Evolutionary conservation across 441 rosid species (phyloP).

Genomic region (Erodium moschatum): DNA sequence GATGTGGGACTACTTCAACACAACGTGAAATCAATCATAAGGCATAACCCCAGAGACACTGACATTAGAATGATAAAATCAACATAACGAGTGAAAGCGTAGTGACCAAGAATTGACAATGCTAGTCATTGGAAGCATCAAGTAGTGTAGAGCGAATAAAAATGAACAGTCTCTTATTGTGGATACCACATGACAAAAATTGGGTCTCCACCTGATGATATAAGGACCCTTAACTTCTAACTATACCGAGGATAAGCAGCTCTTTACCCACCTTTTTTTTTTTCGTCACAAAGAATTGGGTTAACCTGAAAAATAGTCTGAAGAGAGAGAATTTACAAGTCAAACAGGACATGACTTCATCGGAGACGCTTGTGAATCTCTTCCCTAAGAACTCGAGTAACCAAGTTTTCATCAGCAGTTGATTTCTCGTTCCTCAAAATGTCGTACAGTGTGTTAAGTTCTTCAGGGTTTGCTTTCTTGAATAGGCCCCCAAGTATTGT

Average conservation of each 20-base stretch:
- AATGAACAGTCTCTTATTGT: not conserved
- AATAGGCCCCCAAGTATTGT: slow-evolving; percentile 42
- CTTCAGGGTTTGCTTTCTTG: slow-evolving; percentile 69
- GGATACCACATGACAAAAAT: slow-evolving; percentile 9
- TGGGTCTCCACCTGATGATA: not conserved
- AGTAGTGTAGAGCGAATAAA: not conserved
- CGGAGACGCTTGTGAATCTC: slow-evolving; percentile 51
- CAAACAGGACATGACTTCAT: slow-evolving; percentile 18
- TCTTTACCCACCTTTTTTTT: not conserved
- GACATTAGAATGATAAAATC: not conserved
- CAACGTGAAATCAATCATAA: not conserved
- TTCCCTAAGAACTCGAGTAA: slow-evolving; percentile 43
- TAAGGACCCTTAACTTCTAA: not conserved
- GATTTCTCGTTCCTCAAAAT: slow-evolving; percentile 35
- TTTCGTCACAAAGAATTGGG: slow-evolving; percentile 4
- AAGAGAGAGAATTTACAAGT: slow-evolving; percentile 7
- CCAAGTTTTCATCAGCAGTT: slow-evolving; percentile 30
- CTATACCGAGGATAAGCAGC: not conserved
- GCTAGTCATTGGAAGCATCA: not conserved
- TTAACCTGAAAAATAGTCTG: not conserved
- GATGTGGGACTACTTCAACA: no score
- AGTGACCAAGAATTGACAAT: not conserved
- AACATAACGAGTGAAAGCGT: not conserved
- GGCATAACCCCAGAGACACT: not conserved
- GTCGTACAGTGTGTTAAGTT: slow-evolving; percentile 42